Conservation (phyloP, 2,329 filamentous ascomycete genomes). For the Stemphylium lycopersici region DNA sequence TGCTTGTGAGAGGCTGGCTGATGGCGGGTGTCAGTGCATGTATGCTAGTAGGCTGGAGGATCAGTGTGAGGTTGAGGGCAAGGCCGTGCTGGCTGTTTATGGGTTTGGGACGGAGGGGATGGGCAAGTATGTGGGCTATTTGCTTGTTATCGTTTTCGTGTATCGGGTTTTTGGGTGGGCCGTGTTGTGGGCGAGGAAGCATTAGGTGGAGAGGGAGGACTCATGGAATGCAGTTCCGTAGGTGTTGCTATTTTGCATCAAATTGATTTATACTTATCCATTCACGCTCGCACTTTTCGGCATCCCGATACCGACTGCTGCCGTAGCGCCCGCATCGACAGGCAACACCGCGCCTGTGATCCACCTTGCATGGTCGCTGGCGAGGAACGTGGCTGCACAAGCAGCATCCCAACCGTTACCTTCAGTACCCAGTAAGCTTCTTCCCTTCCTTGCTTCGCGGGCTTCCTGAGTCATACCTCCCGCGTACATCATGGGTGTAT, state of each 20-base stretch:
- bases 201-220: constrained; percentile 5
- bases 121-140: constrained; percentile 76
- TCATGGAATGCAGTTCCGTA: too few species aligned
- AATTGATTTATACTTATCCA: too few species aligned
- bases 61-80: constrained; percentile 73
- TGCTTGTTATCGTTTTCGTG: constrained; percentile 75
- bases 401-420: constrained; percentile 61
- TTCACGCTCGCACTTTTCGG: too few species aligned
- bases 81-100: constrained; percentile 71
- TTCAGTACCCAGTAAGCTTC: constrained; percentile 60
- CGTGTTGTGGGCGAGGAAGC: constrained; percentile 57
- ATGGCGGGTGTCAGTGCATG: constrained; percentile 68
- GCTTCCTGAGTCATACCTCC: constrained; percentile 58
- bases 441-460: constrained; percentile 55
- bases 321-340: constrained; percentile 16
- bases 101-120: constrained; percentile 69
- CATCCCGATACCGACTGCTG: too few species aligned
- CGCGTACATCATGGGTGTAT: constrained; percentile 62
- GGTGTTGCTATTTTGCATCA: too few species aligned
- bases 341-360: constrained; percentile 30
- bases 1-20: constrained; percentile 55
- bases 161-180: constrained; percentile 74
- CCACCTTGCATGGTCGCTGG: constrained; percentile 25
- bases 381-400: constrained; percentile 16
- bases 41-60: constrained; percentile 67